Evolutionary conservation across 1,284 basidiomycete genomes (phyloP).

Genomic region (Leucoagaricus sp.): DNA sequence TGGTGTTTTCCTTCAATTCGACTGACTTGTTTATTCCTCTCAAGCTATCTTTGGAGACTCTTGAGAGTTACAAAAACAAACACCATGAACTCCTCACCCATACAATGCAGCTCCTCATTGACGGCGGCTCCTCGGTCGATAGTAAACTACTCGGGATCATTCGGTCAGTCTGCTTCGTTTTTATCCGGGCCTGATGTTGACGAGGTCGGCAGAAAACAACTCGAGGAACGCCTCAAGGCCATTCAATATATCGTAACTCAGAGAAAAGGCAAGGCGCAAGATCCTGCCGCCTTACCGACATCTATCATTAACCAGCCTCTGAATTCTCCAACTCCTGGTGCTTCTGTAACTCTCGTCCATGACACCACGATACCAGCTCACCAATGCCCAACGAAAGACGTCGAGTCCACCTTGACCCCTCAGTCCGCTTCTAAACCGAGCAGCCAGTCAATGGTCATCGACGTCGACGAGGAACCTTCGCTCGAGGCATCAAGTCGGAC

Average conservation of each 20-base stretch:
- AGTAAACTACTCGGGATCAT: neutral
- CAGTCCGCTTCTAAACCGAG: neutral
- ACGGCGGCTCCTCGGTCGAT: neutral
- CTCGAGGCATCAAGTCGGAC: neutral
- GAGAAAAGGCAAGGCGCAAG: neutral
- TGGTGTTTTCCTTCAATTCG: neutral
- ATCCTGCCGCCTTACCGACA: neutral
- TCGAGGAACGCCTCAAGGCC: conserved; percentile 5
- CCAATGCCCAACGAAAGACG: too few species aligned
- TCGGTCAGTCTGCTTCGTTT: neutral
- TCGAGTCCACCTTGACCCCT: neutral
- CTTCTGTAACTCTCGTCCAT: neutral
- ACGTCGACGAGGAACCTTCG: neutral
- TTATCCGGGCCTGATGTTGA: neutral
- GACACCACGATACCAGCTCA: too few species aligned
- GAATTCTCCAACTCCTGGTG: neutral
- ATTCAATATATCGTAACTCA: conserved; percentile 5
- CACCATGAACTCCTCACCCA: conserved; percentile 7
- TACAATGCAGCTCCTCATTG: conserved; percentile 10
- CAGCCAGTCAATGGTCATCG: neutral
- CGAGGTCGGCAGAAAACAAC: neutral
- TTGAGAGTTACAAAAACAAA: neutral
- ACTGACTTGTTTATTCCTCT: neutral
- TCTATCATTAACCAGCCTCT: neutral
- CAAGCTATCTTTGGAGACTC: neutral